Conservation (phyloP, 345 rosid species). For the Pistacia vera region DNA sequence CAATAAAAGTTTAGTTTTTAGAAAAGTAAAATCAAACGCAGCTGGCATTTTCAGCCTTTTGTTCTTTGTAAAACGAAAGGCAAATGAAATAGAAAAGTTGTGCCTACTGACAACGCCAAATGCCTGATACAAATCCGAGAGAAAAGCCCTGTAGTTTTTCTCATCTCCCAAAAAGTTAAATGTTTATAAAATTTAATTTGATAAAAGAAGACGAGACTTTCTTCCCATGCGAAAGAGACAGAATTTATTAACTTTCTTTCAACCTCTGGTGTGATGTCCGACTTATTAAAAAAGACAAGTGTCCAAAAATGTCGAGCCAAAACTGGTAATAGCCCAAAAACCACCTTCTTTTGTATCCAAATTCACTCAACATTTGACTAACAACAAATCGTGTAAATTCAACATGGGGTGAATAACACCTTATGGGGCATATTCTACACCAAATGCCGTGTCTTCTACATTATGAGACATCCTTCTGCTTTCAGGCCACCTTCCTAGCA, state of each 20-base stretch:
- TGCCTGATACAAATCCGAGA: no score
- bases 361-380: neutral
- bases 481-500: neutral
- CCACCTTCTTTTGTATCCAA: neutral
- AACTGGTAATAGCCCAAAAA: neutral
- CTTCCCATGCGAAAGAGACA: neutral
- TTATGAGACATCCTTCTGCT: neutral
- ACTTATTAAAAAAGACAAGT: neutral
- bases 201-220: neutral
- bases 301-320: neutral
- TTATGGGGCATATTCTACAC: no score
- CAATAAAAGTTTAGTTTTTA: no score
- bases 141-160: neutral
- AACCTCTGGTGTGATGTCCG: neutral
- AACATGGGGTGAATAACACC: neutral
- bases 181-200: neutral
- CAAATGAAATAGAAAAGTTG: no score
- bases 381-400: no score
- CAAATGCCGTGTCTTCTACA: no score
- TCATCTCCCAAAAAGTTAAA: neutral
- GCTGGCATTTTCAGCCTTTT: neutral
- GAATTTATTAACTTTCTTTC: neutral
- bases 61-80: neutral
- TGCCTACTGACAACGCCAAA: no score
- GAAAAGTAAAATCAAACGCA: no score